Base-by-base conservation (phyloP, 179 eudicot species). In the Nepenthes alata region DNA sequence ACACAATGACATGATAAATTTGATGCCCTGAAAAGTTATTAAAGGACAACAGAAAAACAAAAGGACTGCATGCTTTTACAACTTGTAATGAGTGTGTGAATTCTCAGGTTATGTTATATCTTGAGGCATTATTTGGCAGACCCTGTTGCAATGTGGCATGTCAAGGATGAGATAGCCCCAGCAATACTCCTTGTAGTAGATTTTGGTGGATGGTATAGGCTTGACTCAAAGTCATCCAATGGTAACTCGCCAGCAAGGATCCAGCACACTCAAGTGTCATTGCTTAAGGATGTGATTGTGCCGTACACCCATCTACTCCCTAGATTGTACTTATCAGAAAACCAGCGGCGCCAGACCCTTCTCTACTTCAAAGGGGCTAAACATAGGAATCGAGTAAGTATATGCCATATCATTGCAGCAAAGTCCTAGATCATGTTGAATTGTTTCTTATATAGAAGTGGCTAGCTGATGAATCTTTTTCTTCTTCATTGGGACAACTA, bases 41-140 rank as follows among this genome's bases (percentile, higher is more conserved):
- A 35, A 70, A 25, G 6, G 36, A 58, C 34, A 38, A 47, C 14
- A 44, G 50, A 53, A 9, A 35, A 35, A 25, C 37, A 9, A 35
- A 35, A 25, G 36, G 47, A 60, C 25, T 55, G 75, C 62, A 72
- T 72, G 76, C 74, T 55, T 70, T 74, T 74, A 79, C 69, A 67
- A 78, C 88, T 89, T 85, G 81, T 87, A 68, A 61, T 59, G 70
- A 88, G 88, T 80, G 75, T 88, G 70, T 88, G 87, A 75, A 75
- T 85, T 88, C 85, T 81, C 91, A 86, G 95, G 95, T 86, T 84
- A 70, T 72, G 79, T 79, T 79, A 86, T 82, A 84, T 72, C 85
- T 89, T 91, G 98, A 81, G 83, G 96, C 89, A 70, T 83, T 91
- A 77, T 86, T 91, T 89, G 90, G 83, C 98, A 93, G 98, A 86